Base-by-base conservation (phyloP, 805 yeast genomes). In the Hanseniaspora guilliermondii region DNA sequence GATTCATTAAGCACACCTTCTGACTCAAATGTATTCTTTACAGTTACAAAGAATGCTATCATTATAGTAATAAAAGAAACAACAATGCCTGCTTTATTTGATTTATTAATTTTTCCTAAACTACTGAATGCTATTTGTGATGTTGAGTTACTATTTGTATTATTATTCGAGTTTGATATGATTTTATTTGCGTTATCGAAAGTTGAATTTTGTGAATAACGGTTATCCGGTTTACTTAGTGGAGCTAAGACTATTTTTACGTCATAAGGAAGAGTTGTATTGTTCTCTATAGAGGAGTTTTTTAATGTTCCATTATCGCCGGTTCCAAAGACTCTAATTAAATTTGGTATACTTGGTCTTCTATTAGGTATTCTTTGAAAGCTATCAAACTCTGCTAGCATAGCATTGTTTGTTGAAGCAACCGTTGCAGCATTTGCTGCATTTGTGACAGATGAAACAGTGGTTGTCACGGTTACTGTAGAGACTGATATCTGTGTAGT, bases 401-500 rank as follows among this genome's bases (percentile, higher is more conserved):
- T 12, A 17, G 14, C 21, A 25, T 42, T 42, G 12, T 30, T 30
- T 30, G 33, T 30, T 3, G 33, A 30, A 9, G 27, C 35, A 24
- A 17, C 35, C 3, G 39, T 8, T 17, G 21, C 40, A n/a, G 54
- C 57, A 2, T 53, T 53, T 24, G 37, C 48, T 0, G 65, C 61
- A 6, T 25, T 36, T 47, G 60, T 59, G 49, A 33, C 62, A 1
- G 53, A 57, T 6, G 63, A 55, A 4, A 61, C 58, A 1, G 64
- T 60, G 1, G 32, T 4, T 1, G 58, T 59, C 12, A 57, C 59
- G 25, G 36, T 54, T 16, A 39, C 30, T 17, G 49, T 24, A 3
- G 49, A 27, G 50, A 55, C 45, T 6, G 60, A 57, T 11, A 32
- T 55, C 58, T 59, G 62, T 27, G 58, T 58, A 4, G 60, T 60